phyloP scores from a whole-genome alignment of 2,329 filamentous ascomycete species.

The Drechslerella dactyloides region DNA sequence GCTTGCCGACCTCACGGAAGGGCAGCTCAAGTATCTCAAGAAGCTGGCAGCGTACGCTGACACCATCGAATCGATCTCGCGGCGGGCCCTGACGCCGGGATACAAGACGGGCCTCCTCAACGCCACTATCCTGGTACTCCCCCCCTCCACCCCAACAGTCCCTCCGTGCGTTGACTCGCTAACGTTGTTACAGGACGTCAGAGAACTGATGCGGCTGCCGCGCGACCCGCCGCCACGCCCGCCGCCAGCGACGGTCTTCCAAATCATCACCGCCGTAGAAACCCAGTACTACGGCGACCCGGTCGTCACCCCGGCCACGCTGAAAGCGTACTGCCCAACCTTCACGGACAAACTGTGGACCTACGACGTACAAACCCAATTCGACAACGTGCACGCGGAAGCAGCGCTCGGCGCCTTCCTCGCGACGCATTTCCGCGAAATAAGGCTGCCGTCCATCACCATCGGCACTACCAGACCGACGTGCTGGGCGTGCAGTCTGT shows the following conservation, averaged over 20 bases:
- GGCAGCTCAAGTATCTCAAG: slow-evolving; percentile 4
- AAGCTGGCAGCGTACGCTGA: slow-evolving; percentile 13
- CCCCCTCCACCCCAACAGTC: not conserved
- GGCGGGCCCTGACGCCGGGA: not conserved
- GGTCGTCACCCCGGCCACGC: not conserved
- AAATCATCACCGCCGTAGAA: slow-evolving; percentile 22
- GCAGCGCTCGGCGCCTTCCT: slow-evolving; percentile 8
- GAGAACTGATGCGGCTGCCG: not conserved
- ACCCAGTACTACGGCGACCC: not conserved
- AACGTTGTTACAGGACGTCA: not conserved
- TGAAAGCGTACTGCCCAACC: not conserved
- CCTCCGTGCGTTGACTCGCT: not conserved
- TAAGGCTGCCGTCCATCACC: slow-evolving; percentile 19
- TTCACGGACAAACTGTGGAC: slow-evolving; percentile 9
- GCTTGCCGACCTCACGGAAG: slow-evolving; percentile 12
- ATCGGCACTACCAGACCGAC: not conserved
- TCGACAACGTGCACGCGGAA: slow-evolving; percentile 14
- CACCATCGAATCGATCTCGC: slow-evolving; percentile 6
- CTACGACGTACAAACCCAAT: not conserved
- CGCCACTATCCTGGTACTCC: slow-evolving; percentile 7
- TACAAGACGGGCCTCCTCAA: not conserved
- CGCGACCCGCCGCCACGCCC: not conserved
- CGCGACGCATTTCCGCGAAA: not conserved
- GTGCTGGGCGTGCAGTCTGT: slow-evolving; percentile 34
- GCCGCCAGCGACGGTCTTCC: not conserved